Conservation (phyloP, 805 yeast genomes). For the Ogataea methanolica region DNA sequence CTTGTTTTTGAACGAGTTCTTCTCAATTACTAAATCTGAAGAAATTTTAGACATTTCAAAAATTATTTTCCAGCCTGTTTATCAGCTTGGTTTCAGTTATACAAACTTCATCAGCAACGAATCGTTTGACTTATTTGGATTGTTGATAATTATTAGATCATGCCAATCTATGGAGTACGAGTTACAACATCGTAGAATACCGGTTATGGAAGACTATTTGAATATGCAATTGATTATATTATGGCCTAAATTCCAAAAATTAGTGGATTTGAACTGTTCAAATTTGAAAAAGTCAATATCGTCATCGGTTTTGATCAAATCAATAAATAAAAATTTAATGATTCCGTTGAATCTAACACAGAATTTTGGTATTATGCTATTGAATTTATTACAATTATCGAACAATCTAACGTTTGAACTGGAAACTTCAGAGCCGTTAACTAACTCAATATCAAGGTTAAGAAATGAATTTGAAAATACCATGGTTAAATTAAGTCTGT, state of each 20-base stretch:
- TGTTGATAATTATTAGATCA: conserved; percentile 68
- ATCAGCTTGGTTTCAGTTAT: conserved; percentile 43
- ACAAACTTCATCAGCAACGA: conserved; percentile 36
- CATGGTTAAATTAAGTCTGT: conserved; percentile 62
- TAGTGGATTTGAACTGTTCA: conserved; percentile 75
- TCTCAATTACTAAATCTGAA: conserved; percentile 43
- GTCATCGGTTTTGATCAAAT: conserved; percentile 31
- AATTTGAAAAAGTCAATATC: conserved; percentile 52
- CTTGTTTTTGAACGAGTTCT: conserved; percentile 67
- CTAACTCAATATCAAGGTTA: conserved; percentile 61
- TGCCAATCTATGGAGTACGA: conserved; percentile 61
- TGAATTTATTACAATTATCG: conserved; percentile 62
- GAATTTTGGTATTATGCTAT: conserved; percentile 67
- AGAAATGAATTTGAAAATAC: conserved; percentile 77
- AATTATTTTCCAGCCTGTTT: conserved; percentile 50
- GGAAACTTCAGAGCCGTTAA: conserved; percentile 62
- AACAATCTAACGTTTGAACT: conserved; percentile 27
- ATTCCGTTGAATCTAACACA: conserved; percentile 68
- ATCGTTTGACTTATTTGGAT: conserved; percentile 72
- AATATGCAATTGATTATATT: conserved; percentile 59
- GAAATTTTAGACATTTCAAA: conserved; percentile 42
- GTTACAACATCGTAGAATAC: conserved; percentile 64
- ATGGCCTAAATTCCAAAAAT: conserved; percentile 83
- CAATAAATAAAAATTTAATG: conserved; percentile 26
- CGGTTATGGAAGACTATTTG: conserved; percentile 66